Conservation (phyloP, 331 rosid species). For the Prunus yedoensis region DNA sequence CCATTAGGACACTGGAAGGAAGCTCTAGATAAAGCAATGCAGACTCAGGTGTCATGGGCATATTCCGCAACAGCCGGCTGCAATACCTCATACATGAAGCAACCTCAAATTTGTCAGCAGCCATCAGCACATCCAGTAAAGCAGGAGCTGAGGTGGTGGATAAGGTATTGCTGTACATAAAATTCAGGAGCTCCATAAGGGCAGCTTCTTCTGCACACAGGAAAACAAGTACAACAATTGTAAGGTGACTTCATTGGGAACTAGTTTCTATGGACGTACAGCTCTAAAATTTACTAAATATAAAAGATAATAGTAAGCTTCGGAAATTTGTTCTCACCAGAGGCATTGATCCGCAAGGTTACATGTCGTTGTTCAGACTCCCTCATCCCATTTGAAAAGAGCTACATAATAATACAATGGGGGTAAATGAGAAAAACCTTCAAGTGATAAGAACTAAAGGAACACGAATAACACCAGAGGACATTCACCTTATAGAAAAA, state of each 20-base stretch:
- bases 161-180: constrained; percentile 83
- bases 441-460: not conserved
- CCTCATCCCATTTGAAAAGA: constrained; percentile 96
- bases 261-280: constrained; percentile 1
- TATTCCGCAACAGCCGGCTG: constrained; percentile 61
- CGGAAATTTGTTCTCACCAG: constrained; percentile 50
- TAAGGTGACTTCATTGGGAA: constrained; percentile 14
- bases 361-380: constrained; percentile 93
- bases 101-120: constrained; percentile 95
- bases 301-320: not conserved
- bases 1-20: constrained; percentile 89
- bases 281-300: not conserved
- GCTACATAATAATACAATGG: constrained; percentile 38
- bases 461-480: not conserved
- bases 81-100: constrained; percentile 96
- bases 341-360: constrained; percentile 77
- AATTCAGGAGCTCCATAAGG: constrained; percentile 90
- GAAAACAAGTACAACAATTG: constrained; percentile 23
- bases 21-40: constrained; percentile 92
- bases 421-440: constrained; percentile 11
- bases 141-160: constrained; percentile 61
- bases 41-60: constrained; percentile 86
- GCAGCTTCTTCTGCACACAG: constrained; percentile 83
- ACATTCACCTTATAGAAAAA: constrained; percentile 47
- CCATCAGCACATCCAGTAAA: constrained; percentile 89